Percentiles rank a stretch among this genome's conserved stretches.
Evolutionary conservation across 306 rosid species (phyloP).

Genomic region (Dalbergia oliveri): DNA sequence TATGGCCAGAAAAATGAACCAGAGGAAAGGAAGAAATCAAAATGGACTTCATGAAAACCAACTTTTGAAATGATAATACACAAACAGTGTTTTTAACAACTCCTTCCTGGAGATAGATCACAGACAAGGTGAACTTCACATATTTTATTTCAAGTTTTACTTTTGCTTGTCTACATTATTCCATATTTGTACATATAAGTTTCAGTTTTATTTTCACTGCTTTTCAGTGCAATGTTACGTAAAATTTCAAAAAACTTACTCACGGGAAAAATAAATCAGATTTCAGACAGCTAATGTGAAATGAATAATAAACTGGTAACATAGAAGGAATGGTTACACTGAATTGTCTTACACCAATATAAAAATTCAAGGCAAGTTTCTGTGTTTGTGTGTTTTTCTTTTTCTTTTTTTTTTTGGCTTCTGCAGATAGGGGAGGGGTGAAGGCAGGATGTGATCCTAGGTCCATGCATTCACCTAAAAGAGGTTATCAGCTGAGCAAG

Average conservation of each 20-base stretch:
- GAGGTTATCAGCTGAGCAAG: too few relatives aligned
- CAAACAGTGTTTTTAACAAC: neutral
- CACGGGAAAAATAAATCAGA: neutral
- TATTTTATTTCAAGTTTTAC: neutral
- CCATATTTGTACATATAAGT: neutral
- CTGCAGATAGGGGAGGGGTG: too few relatives aligned
- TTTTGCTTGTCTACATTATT: neutral
- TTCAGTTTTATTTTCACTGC: conserved; percentile 1
- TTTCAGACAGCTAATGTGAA: neutral
- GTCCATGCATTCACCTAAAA: too few relatives aligned
- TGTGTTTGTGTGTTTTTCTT: too few relatives aligned
- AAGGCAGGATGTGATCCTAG: too few relatives aligned
- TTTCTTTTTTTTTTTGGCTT: too few relatives aligned
- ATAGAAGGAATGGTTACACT: neutral
- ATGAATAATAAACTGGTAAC: neutral
- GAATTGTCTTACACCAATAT: too few relatives aligned
- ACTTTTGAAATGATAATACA: neutral
- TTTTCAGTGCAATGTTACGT: neutral
- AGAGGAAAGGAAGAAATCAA: neutral
- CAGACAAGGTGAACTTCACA: neutral
- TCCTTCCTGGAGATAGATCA: neutral
- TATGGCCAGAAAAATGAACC: neutral
- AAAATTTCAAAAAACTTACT: neutral
- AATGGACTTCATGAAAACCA: neutral
- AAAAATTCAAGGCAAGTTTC: too few relatives aligned